Conservation (phyloP, 768 basidiomycete genomes). For the Rhodotorula kratochvilovae region DNA sequence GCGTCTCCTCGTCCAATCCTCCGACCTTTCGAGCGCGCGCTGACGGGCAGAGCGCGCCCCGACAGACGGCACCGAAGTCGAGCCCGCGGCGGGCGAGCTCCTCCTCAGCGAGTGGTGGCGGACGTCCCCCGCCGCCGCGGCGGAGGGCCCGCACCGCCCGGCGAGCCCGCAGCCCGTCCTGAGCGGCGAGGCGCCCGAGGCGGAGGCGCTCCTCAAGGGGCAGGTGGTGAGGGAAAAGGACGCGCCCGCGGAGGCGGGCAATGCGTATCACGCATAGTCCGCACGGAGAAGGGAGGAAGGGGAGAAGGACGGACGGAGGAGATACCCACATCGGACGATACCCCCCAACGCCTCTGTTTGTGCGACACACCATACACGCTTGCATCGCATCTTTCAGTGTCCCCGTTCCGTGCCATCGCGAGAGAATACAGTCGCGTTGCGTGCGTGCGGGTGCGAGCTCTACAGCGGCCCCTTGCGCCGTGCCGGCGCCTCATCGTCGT, state of each 20-base stretch:
- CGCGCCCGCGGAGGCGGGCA: not conserved
- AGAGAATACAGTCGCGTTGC: too few relatives aligned
- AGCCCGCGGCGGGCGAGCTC: constrained; percentile 66
- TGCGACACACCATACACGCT: too few relatives aligned
- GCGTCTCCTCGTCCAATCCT: not conserved
- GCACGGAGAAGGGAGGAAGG: too few relatives aligned
- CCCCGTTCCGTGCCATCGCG: too few relatives aligned
- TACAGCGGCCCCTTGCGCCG: not conserved
- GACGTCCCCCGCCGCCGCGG: not conserved
- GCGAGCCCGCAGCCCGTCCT: not conserved
- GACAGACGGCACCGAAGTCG: constrained; percentile 71
- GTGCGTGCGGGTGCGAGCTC: too few relatives aligned
- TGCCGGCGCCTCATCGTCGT: not conserved
- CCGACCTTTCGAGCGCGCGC: constrained; percentile 37
- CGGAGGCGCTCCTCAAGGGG: not conserved
- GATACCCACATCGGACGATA: too few relatives aligned
- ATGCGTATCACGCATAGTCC: too few relatives aligned
- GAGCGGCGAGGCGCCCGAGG: not conserved
- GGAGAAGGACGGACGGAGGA: too few relatives aligned
- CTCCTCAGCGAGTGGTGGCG: constrained; percentile 50
- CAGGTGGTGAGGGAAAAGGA: not conserved
- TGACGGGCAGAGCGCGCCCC: constrained; percentile 53
- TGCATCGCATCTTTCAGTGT: too few relatives aligned
- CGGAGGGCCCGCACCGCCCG: not conserved
- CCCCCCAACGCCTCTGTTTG: too few relatives aligned